phyloP scores from a whole-genome alignment of 2,329 filamentous ascomycete genomes.

The Claviceps humidiphila region DNA sequence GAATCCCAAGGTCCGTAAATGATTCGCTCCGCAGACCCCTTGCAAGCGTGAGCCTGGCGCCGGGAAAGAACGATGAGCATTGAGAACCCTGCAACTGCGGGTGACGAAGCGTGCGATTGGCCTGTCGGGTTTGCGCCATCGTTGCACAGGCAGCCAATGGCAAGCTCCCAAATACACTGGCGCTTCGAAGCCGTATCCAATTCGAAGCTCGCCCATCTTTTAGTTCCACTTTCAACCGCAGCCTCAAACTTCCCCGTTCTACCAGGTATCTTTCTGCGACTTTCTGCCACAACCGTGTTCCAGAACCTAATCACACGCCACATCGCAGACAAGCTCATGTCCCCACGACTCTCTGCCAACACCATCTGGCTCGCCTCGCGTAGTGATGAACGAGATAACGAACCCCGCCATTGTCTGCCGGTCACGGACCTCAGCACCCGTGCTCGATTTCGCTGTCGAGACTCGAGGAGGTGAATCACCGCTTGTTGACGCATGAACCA shows the following conservation, averaged over 20 bases:
- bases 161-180: slow-evolving; percentile 17
- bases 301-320: slow-evolving; percentile 20
- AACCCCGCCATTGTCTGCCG: neutral
- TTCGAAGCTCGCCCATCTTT: slow-evolving; percentile 14
- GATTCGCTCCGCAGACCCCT: neutral
- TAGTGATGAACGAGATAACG: neutral
- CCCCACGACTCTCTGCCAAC: neutral
- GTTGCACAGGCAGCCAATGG: slow-evolving; percentile 23
- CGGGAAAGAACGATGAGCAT: slow-evolving; percentile 21
- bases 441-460: neutral
- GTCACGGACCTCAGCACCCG: neutral
- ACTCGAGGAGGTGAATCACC: neutral
- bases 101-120: slow-evolving; percentile 24
- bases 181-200: slow-evolving; percentile 20
- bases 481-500: neutral
- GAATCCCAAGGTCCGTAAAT: neutral
- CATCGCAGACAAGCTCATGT: slow-evolving; percentile 2
- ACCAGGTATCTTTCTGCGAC: neutral
- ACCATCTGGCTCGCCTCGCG: neutral
- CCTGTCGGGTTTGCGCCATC: slow-evolving; percentile 13
- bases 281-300: slow-evolving; percentile 1
- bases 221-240: slow-evolving; percentile 17
- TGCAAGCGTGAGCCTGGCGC: neutral
- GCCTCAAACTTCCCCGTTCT: slow-evolving; percentile 7
- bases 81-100: slow-evolving; percentile 20